Percentiles rank a stretch among this genome's conserved stretches.
Conservation (phyloP, 495 filamentous ascomycete species). For the Neurospora sp. region DNA sequence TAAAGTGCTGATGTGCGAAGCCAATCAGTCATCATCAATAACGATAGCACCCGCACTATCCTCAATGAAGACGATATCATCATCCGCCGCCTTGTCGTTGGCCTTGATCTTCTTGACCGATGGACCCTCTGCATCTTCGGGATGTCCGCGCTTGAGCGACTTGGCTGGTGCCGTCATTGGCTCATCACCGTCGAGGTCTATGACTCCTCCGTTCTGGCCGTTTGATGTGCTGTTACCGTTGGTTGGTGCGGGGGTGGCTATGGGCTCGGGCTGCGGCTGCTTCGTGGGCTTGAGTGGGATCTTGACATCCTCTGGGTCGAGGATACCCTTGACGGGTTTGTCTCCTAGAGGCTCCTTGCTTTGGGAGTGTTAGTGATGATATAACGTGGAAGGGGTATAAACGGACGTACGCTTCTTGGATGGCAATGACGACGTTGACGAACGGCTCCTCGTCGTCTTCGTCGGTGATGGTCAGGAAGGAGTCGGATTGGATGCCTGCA, state of each 20-base stretch:
- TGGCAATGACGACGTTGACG: conserved; percentile 69
- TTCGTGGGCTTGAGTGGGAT: conserved; percentile 40
- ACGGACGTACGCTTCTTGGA: conserved; percentile 40
- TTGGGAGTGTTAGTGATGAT: conserved; percentile 1
- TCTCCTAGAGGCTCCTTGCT: conserved; percentile 26
- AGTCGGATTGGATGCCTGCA: conserved; percentile 49
- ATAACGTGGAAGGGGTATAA: not conserved
- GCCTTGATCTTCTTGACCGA: conserved; percentile 36
- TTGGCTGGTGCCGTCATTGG: conserved; percentile 9
- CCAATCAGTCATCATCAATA: conserved; percentile 41
- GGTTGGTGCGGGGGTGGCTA: not conserved
- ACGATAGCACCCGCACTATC: conserved; percentile 56
- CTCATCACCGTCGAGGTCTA: conserved; percentile 3
- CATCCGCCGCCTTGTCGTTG: conserved; percentile 19
- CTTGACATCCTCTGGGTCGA: conserved; percentile 15
- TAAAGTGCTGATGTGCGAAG: not conserved
- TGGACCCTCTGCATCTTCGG: conserved; percentile 18
- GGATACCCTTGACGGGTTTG: conserved; percentile 29
- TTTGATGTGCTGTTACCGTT: conserved; percentile 20
- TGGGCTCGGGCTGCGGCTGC: conserved; percentile 13
- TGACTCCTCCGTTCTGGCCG: conserved; percentile 9
- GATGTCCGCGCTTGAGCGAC: conserved; percentile 22
- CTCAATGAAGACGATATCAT: conserved; percentile 41
- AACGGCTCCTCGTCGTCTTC: conserved; percentile 73
- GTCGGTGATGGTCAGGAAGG: conserved; percentile 76